These are phyloP conservation scores for Citrus mangshanensis DNA, from an alignment of 345 rosid genomes.

Conservation along the genomic window DNA sequence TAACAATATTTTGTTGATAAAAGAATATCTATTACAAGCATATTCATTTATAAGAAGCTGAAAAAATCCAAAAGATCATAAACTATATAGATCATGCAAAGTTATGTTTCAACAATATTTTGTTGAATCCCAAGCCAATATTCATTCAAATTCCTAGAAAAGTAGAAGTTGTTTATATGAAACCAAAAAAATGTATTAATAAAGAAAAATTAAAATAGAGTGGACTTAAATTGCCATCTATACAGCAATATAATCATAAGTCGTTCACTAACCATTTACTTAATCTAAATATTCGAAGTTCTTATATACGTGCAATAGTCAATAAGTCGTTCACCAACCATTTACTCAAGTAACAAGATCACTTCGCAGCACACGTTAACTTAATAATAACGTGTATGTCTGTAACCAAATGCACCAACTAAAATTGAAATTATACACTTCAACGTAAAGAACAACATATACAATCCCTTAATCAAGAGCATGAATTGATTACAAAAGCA, in stretches of 20 bases:
- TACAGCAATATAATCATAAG: neutral
- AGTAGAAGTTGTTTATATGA: neutral
- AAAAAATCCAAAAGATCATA: neutral
- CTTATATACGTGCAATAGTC: too few species aligned
- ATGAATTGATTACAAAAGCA: too few species aligned
- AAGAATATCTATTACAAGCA: neutral
- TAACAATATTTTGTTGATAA: neutral
- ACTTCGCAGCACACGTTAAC: neutral
- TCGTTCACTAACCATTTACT: neutral
- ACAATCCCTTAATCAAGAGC: too few species aligned
- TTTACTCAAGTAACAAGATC: neutral
- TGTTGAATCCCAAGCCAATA: neutral
- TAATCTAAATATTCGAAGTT: too few species aligned
- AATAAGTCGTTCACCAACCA: neutral
- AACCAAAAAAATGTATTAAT: neutral
- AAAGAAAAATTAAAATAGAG: too few species aligned
- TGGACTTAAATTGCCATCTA: neutral
- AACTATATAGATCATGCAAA: neutral
- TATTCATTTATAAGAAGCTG: neutral
- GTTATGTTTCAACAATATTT: neutral
- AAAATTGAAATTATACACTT: too few species aligned
- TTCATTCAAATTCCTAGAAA: neutral
- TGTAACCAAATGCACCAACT: neutral
- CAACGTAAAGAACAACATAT: too few species aligned
- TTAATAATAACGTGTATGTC: neutral